Conservation (phyloP, 129 eudicot genomes). For the Chrysanthemum makinoi region DNA sequence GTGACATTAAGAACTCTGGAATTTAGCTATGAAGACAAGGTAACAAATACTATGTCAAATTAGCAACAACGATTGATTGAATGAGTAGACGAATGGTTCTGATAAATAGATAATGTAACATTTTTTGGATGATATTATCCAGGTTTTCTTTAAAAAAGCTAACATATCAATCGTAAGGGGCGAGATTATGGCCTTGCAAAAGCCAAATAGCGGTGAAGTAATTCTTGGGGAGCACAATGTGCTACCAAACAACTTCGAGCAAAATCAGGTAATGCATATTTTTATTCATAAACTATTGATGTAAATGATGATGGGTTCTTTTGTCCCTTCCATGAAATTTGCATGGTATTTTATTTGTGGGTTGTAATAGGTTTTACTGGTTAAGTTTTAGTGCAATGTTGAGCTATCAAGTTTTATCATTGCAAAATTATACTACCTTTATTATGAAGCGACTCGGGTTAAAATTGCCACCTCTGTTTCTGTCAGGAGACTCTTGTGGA, state of each 20-base stretch:
- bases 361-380: too few species aligned
- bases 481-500: too few species aligned
- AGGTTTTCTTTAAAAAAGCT: slow-evolving; percentile 73
- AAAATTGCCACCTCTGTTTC: too few species aligned
- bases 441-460: too few species aligned
- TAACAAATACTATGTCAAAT: slow-evolving; percentile 21
- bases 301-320: background rate
- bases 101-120: background rate
- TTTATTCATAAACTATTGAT: background rate
- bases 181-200: slow-evolving; percentile 79
- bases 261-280: slow-evolving; percentile 72
- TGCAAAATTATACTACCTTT: too few species aligned
- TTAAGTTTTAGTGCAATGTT: too few species aligned
- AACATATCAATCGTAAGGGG: slow-evolving; percentile 76
- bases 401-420: too few species aligned
- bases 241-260: slow-evolving; percentile 92
- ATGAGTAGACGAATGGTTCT: background rate
- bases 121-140: slow-evolving; percentile 18
- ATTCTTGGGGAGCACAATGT: slow-evolving; percentile 90
- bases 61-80: background rate
- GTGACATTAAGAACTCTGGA: slow-evolving; percentile 59
- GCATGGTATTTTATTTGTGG: background rate
- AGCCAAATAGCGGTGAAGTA: slow-evolving; percentile 68
- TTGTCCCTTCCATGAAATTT: background rate
- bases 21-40: slow-evolving; percentile 79